Percentiles rank a stretch among this genome's conserved stretches.
Evolutionary conservation across 2,329 filamentous ascomycete species (phyloP).

Genomic region (Colletotrichum salicis): DNA sequence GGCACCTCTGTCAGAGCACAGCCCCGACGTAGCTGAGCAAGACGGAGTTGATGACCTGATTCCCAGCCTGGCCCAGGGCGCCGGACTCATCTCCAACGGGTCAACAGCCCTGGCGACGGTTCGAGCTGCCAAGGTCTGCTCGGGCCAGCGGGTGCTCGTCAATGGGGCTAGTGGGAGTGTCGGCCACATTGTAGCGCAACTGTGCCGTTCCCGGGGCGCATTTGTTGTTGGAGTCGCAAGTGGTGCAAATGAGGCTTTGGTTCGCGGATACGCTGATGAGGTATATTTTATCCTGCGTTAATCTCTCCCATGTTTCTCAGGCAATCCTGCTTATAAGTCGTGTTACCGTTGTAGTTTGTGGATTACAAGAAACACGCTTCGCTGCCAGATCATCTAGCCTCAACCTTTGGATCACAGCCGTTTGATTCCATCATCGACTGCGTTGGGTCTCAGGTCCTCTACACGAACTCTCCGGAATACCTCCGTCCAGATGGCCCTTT

Average conservation of each 20-base stretch:
- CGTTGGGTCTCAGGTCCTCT: too few species aligned
- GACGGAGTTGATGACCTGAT: background rate
- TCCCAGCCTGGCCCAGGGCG: slow-evolving; percentile 12
- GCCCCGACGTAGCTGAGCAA: background rate
- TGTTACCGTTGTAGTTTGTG: background rate
- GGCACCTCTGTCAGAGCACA: background rate
- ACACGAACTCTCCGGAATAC: too few species aligned
- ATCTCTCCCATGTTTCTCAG: background rate
- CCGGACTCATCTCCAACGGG: slow-evolving; percentile 24
- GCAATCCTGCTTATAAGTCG: background rate
- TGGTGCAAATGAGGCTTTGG: background rate
- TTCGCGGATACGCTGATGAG: background rate
- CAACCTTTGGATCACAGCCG: too few species aligned
- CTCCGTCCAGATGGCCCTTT: too few species aligned
- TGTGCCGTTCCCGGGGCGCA: background rate
- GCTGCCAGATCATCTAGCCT: too few species aligned
- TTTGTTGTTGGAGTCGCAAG: background rate
- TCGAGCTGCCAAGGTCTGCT: background rate
- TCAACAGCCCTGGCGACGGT: slow-evolving; percentile 14
- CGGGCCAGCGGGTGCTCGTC: background rate
- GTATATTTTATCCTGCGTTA: background rate
- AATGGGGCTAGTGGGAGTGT: background rate
- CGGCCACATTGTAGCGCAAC: background rate
- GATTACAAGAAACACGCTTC: background rate
- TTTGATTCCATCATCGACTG: too few species aligned